Percentiles rank a stretch among this genome's conserved stretches.
Evolutionary conservation across 2,329 filamentous ascomycete genomes (phyloP).

Genomic region (Microsporum audouinii): DNA sequence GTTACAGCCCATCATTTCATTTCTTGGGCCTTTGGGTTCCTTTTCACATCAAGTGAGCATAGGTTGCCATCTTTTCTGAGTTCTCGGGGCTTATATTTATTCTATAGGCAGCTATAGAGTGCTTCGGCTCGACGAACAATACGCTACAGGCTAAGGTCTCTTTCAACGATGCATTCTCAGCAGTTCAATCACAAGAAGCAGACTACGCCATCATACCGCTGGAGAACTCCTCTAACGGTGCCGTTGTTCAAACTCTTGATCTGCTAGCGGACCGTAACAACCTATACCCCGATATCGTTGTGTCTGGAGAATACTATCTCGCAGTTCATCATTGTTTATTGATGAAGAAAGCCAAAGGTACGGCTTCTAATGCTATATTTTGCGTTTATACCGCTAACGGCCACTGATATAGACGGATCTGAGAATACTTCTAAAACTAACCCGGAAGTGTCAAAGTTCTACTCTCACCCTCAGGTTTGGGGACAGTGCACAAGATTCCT

Average conservation of each 20-base stretch:
- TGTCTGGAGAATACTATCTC: slow-evolving; percentile 76
- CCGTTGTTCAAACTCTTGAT: slow-evolving; percentile 81
- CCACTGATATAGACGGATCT: not conserved
- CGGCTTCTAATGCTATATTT: not conserved
- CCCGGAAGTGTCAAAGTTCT: slow-evolving; percentile 59
- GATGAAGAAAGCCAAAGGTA: slow-evolving; percentile 28
- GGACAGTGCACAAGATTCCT: slow-evolving; percentile 79
- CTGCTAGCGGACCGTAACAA: slow-evolving; percentile 64
- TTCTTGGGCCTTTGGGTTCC: slow-evolving; percentile 52
- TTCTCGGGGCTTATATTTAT: not conserved
- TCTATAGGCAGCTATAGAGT: slow-evolving; percentile 44
- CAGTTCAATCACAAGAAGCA: slow-evolving; percentile 56
- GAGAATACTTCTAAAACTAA: slow-evolving; percentile 11
- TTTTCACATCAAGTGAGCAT: slow-evolving; percentile 56
- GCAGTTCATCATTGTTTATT: slow-evolving; percentile 81
- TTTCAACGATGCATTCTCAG: slow-evolving; percentile 59
- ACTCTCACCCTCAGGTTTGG: slow-evolving; percentile 92
- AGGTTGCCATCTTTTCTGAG: slow-evolving; percentile 13
- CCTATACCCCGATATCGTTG: slow-evolving; percentile 55
- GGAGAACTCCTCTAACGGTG: slow-evolving; percentile 92
- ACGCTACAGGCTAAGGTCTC: slow-evolving; percentile 26
- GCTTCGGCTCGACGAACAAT: slow-evolving; percentile 31
- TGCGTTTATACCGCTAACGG: not conserved
- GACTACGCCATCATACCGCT: slow-evolving; percentile 77
- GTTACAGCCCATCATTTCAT: slow-evolving; percentile 36